A percentile compares a stretch with the other conserved stretches of the same genome.
Evolutionary conservation across 108 stramenopile species (phyloP).

Genomic region (Nitzschia palea): DNA sequence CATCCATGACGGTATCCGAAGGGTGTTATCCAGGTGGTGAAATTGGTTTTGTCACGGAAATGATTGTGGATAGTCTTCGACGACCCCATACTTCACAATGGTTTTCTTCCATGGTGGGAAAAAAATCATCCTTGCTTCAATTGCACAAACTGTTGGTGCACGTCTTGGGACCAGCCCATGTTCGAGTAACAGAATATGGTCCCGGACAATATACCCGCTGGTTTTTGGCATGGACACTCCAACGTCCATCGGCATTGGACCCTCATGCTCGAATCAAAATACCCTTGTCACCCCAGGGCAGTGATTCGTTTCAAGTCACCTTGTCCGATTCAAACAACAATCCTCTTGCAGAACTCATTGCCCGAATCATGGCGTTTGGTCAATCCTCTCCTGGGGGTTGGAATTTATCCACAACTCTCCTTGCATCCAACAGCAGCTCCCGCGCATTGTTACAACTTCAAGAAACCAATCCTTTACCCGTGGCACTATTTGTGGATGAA

Average conservation of each 20-base stretch:
- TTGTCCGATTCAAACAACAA: neutral
- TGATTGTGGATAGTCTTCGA: conserved; percentile 45
- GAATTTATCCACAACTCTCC: conserved; percentile 13
- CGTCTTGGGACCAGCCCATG: conserved; percentile 61
- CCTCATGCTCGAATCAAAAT: neutral
- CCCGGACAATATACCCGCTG: conserved; percentile 87
- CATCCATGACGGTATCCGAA: conserved; percentile 66
- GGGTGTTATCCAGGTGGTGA: conserved; percentile 62
- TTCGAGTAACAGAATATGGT: conserved; percentile 77
- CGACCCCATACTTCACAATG: conserved; percentile 38
- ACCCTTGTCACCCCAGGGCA: neutral
- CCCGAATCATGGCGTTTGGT: conserved; percentile 41
- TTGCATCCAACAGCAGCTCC: neutral
- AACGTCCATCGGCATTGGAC: conserved; percentile 29
- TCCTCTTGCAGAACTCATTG: conserved; percentile 18
- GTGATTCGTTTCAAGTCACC: conserved; percentile 9
- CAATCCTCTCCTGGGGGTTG: conserved; percentile 31
- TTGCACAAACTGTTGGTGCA: conserved; percentile 52
- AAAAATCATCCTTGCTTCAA: conserved; percentile 50
- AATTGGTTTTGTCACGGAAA: conserved; percentile 54
- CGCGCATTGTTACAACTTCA: neutral
- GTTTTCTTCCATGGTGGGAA: conserved; percentile 86
- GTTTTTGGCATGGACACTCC: conserved; percentile 92
- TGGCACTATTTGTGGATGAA: conserved; percentile 25
- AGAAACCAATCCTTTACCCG: conserved; percentile 15